phyloP scores from a whole-genome alignment of 441 rosid species.

The Aleurites moluccanus region DNA sequence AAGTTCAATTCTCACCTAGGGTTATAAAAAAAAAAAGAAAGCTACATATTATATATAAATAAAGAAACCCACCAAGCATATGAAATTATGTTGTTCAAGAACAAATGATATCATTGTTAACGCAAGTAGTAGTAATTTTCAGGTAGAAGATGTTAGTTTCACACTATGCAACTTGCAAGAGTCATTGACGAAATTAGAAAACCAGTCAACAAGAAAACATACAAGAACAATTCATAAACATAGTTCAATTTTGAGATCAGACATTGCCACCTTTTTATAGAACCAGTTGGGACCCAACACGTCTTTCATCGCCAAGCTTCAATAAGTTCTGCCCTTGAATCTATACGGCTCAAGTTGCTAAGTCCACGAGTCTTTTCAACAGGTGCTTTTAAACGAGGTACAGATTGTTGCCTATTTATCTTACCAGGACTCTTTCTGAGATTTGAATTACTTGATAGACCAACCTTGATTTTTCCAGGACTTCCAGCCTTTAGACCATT shows the following conservation, averaged over 20 bases:
- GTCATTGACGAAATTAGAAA: slow-evolving; percentile 21
- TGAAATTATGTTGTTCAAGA: slow-evolving; percentile 15
- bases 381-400: slow-evolving; percentile 31
- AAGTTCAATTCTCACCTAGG: too few relatives aligned
- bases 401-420: slow-evolving; percentile 33
- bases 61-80: not conserved
- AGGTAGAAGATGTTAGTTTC: slow-evolving; percentile 30
- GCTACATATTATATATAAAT: not conserved
- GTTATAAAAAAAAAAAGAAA: too few relatives aligned
- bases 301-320: slow-evolving; percentile 72
- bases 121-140: not conserved
- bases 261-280: not conserved
- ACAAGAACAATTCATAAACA: slow-evolving; percentile 26
- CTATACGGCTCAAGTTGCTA: slow-evolving; percentile 52
- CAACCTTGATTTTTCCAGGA: slow-evolving; percentile 30
- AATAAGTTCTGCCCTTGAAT: slow-evolving; percentile 59
- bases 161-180: not conserved
- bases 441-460: slow-evolving; percentile 42
- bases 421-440: slow-evolving; percentile 31
- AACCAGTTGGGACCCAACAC: slow-evolving; percentile 12
- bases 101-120: slow-evolving; percentile 29
- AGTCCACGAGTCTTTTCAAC: slow-evolving; percentile 42
- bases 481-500: slow-evolving; percentile 22
- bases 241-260: slow-evolving; percentile 8
- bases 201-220: slow-evolving; percentile 32